These are phyloP conservation scores for Rhodosporidiobolus odoratus DNA, from an alignment of 768 basidiomycete species.

Conservation along the genomic window DNA sequence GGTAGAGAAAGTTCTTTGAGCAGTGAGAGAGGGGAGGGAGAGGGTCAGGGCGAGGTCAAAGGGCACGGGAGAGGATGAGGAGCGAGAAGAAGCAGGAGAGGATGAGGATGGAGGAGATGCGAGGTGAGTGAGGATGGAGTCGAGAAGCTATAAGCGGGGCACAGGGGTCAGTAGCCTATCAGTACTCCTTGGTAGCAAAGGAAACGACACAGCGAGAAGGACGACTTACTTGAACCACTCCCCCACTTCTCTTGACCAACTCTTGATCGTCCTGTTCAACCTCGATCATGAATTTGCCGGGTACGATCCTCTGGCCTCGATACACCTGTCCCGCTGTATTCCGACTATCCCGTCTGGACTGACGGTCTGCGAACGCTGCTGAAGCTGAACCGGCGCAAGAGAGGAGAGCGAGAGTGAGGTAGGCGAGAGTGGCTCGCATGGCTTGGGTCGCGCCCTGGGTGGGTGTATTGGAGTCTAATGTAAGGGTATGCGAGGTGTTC, in stretches of 20 bases:
- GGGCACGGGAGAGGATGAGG: background rate
- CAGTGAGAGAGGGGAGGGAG: background rate
- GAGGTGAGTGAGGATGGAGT: background rate
- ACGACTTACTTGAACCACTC: background rate
- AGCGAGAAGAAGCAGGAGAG: background rate
- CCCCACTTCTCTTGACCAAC: background rate
- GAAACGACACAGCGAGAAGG: background rate
- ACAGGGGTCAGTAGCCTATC: background rate
- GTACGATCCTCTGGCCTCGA: background rate
- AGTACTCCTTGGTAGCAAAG: too few relatives aligned
- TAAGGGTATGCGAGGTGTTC: too few relatives aligned
- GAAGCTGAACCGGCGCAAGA: background rate
- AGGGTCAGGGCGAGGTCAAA: too few relatives aligned
- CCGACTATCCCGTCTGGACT: too few relatives aligned
- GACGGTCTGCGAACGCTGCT: background rate
- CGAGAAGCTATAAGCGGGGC: background rate
- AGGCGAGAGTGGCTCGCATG: too few relatives aligned
- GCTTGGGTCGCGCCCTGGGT: too few relatives aligned
- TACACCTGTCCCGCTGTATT: too few relatives aligned
- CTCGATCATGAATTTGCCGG: conserved; percentile 1
- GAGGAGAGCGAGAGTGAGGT: background rate
- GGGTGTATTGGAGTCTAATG: too few relatives aligned
- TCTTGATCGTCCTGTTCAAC: background rate
- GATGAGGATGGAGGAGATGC: background rate
- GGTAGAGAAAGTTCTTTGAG: background rate